Base-by-base conservation (phyloP, 208 protist genomes). In the Spongospora subterranea region DNA sequence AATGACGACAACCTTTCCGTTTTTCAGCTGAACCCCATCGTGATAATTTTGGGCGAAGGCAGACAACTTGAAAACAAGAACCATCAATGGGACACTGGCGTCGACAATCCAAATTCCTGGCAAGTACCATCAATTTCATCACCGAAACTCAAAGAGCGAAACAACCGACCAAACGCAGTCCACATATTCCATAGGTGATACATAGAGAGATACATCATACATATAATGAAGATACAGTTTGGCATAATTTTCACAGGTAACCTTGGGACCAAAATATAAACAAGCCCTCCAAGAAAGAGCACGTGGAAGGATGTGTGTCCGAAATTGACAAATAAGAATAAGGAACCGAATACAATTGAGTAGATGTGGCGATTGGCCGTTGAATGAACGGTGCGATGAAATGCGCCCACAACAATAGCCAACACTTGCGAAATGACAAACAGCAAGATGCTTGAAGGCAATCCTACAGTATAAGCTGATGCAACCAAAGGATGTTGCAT, bases 31-130 rank as follows among this genome's bases (percentile, higher is more conserved):
- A 20, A 35, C 17, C 6, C 71, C 71, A 43, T 82, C 71, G 17
- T 6, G 13, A n/a, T 82, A 82, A 43, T 82, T 82, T n/a, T 82
- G 71, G 13, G 71, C 71, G n/a, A 82, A 82, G 13, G 71, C 71
- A 43, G 35, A 45, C 71, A 82, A 35, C 71, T 82, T 82, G 6
- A 82, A 17, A 6, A n/a, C 71, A 20, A 82, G n/a, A 35, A 82
- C n/a, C 71, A 82, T 82, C n/a, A 82, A 45, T 6, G 71, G 71
- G 6, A n/a, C 71, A 35, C 17, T 82, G 11, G 35, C 40, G n/a
- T 82, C 71, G n/a, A 82, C 71, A 43, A 13, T 82, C 35, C 40
- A 82, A 13, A 45, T 6, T 6, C 71, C 71, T 82, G 35, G n/a
- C 17, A 6, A 60, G 6, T 60, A 60, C 13, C 50, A 60, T 6